Base-by-base conservation (phyloP, 352 stramenopile species). In the Pythium vanterpoolii region DNA sequence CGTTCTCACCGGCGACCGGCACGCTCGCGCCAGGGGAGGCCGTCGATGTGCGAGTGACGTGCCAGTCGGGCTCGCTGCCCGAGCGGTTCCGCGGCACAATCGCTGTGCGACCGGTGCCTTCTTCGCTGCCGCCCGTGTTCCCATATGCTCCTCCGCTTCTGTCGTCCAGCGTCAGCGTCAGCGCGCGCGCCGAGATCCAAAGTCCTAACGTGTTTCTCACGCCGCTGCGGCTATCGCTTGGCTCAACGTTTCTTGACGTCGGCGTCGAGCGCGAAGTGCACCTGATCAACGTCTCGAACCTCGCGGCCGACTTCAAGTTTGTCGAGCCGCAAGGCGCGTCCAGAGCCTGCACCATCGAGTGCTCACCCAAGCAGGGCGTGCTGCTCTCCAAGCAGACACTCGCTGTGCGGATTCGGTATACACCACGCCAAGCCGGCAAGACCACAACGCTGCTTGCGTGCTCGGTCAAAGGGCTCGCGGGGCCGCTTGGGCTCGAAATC, bases 241-340 rank as follows among this genome's bases (percentile, higher is more conserved):
- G 82, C 23, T 81, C 82, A 5, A 90, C 78, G 7, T 94, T 90
- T 58, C 56, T 91, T 36, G 76, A 77, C 5, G 78, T 90, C 19
- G 50, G 68, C 7, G 73, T 87, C 16, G 70, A 65, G 1, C 59
- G 74, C 13, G 77, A 63, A 0, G 30, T 91, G 42, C 43, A 81
- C 26, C 73, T 94, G n/a, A 59, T 90, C 16, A 94, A 94, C 36
- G 71, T 90, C 5, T 94, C 84, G 23, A 94, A 92, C 46, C 73
- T 92, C 21, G 77, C 86, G 28, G 77, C 82, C 18, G 60, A 57
- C 1, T 94, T 92, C 67, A 89, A 90, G 60, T 90, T 90, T 44
- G 66, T 79, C 13, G 81, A 90, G 48, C 82, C 80, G 1, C 71
- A 90, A 28, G 77, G 77, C 8, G 44, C 31, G 4, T 88, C 76